Conservation (phyloP, 2,329 filamentous ascomycete species). For the Aspergillus thermomutatus region DNA sequence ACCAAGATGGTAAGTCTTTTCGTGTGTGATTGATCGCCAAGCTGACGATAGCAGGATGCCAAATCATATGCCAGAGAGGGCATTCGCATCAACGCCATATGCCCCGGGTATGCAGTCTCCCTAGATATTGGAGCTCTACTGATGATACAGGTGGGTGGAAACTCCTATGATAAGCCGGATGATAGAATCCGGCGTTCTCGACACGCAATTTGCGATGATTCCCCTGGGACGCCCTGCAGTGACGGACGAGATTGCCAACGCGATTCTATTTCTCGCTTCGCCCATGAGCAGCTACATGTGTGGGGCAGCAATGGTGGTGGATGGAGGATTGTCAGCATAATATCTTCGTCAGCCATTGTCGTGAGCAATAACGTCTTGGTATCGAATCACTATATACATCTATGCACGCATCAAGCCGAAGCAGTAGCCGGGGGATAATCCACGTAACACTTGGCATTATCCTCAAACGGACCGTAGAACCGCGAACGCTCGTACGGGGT, state of each 20-base stretch:
- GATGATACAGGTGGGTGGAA: conserved; percentile 17
- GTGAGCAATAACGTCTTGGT: not conserved
- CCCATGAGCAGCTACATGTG: conserved; percentile 45
- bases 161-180: conserved; percentile 20
- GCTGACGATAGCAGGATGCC: conserved; percentile 30
- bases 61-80: conserved; percentile 49
- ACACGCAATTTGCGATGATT: conserved; percentile 43
- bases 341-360: not conserved
- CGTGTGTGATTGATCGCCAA: not conserved
- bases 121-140: not conserved
- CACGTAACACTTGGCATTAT: conserved; percentile 28
- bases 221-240: conserved; percentile 48
- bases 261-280: conserved; percentile 44
- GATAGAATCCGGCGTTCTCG: conserved; percentile 12
- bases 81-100: conserved; percentile 60
- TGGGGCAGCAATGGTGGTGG: conserved; percentile 29
- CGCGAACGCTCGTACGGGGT: conserved; percentile 43
- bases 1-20: conserved; percentile 17
- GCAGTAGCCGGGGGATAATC: conserved; percentile 23
- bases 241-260: conserved; percentile 54
- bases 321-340: conserved; percentile 25
- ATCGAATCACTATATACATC: conserved; percentile 8
- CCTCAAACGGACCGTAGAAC: conserved; percentile 44
- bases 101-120: conserved; percentile 44
- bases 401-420: not conserved